phyloP scores from a whole-genome alignment of 2,329 filamentous ascomycete species.

The Shiraia sp. region DNA sequence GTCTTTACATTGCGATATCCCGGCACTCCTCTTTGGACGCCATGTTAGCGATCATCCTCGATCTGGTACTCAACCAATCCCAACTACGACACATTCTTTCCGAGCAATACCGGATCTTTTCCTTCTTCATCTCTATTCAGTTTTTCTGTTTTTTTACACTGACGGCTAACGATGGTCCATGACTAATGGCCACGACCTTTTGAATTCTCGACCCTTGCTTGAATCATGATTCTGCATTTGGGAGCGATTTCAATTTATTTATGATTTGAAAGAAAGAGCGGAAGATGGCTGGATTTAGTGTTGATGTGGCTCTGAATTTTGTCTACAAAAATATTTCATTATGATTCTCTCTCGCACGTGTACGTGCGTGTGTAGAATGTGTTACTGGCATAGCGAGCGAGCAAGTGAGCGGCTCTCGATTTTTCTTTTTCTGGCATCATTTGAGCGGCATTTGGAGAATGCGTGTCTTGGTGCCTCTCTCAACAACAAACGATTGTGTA shows the following conservation, averaged over 20 bases:
- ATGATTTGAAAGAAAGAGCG: constrained; percentile 13
- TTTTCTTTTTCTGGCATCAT: neutral
- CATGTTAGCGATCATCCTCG: constrained; percentile 33
- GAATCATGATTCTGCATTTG: constrained; percentile 10
- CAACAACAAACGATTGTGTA: neutral
- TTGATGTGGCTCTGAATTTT: constrained; percentile 6
- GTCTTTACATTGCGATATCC: constrained; percentile 42
- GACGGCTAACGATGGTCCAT: constrained; percentile 35
- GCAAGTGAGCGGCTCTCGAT: constrained; percentile 14
- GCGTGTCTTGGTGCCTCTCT: too few relatives aligned
- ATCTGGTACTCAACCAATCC: constrained; percentile 19
- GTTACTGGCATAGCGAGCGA: constrained; percentile 46
- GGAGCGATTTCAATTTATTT: constrained; percentile 9
- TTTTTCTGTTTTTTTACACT: constrained; percentile 21
- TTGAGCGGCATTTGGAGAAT: too few relatives aligned
- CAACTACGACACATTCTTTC: constrained; percentile 38
- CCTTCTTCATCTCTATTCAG: constrained; percentile 23
- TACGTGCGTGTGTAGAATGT: constrained; percentile 37
- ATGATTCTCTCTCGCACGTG: constrained; percentile 4
- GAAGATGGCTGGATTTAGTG: constrained; percentile 6
- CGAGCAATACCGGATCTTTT: constrained; percentile 26
- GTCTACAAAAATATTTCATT: constrained; percentile 7
- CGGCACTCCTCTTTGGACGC: constrained; percentile 36
- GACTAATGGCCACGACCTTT: constrained; percentile 29
- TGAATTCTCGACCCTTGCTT: constrained; percentile 5